These are phyloP conservation scores for Suhomyces bokatorum DNA, from an alignment of 1,139 yeast species.

Conservation along the genomic window DNA sequence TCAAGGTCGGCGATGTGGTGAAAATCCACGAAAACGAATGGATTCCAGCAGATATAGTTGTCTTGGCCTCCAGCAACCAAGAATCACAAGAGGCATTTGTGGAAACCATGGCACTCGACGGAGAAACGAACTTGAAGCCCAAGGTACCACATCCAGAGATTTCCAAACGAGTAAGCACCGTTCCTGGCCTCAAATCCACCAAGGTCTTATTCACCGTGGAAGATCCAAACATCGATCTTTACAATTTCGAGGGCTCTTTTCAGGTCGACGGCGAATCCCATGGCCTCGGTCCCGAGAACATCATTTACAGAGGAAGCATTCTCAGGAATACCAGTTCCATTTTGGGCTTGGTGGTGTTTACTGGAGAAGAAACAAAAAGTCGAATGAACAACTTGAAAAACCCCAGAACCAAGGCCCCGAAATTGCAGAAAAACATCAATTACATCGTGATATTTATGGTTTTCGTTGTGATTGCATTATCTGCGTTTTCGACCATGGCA, in stretches of 20 bases:
- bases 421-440: conserved; percentile 80
- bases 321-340: conserved; percentile 76
- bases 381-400: conserved; percentile 91
- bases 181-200: conserved; percentile 51
- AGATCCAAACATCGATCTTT: conserved; percentile 88
- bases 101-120: conserved; percentile 97
- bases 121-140: conserved; percentile 88
- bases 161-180: conserved; percentile 49
- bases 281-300: conserved; percentile 78
- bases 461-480: conserved; percentile 65
- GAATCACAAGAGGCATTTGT: conserved; percentile 74
- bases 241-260: conserved; percentile 85
- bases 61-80: conserved; percentile 59
- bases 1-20: conserved; percentile 83
- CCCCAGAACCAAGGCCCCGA: conserved; percentile 91
- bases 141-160: conserved; percentile 67
- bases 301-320: conserved; percentile 85
- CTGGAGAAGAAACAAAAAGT: conserved; percentile 95
- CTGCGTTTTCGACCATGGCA: conserved; percentile 83
- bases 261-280: conserved; percentile 30
- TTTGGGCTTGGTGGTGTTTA: conserved; percentile 81
- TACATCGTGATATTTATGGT: conserved; percentile 88
- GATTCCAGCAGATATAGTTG: conserved; percentile 86
- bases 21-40: conserved; percentile 77
- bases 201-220: conserved; percentile 66